Conservation (phyloP, 2,329 filamentous ascomycete genomes). For the Trichophyton rubrum region DNA sequence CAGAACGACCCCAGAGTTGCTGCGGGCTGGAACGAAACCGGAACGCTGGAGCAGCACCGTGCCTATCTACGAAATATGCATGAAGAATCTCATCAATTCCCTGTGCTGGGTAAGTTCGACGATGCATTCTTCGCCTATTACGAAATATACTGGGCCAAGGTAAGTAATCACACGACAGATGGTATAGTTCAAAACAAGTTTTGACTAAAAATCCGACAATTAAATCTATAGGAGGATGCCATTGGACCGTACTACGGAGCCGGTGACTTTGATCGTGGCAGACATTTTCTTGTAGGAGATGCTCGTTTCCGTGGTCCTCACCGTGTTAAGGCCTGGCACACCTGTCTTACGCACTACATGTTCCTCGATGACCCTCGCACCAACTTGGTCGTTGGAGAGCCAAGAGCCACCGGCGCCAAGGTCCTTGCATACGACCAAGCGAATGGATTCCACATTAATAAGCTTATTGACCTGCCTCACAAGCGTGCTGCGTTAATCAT, state of each 20-base stretch:
- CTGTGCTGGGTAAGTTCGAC: constrained; percentile 59
- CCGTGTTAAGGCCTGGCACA: constrained; percentile 47
- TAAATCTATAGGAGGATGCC: constrained; percentile 40
- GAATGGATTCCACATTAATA: constrained; percentile 59
- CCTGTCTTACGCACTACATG: constrained; percentile 46
- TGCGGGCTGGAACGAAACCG: constrained; percentile 68
- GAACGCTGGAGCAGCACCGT: constrained; percentile 60
- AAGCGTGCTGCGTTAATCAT: constrained; percentile 57
- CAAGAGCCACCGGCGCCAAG: constrained; percentile 56
- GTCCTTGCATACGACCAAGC: constrained; percentile 64
- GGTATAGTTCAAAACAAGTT: neutral
- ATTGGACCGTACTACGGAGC: constrained; percentile 47
- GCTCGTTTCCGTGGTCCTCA: constrained; percentile 42
- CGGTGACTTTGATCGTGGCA: constrained; percentile 45
- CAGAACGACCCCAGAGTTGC: constrained; percentile 74
- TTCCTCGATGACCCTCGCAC: constrained; percentile 49
- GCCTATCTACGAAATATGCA: constrained; percentile 58
- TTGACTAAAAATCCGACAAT: neutral
- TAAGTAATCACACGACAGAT: constrained; percentile 20
- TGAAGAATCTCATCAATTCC: constrained; percentile 58
- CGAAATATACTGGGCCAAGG: constrained; percentile 67
- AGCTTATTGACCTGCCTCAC: constrained; percentile 59
- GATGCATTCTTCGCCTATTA: constrained; percentile 63
- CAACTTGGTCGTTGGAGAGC: constrained; percentile 47
- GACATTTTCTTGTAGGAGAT: constrained; percentile 49